Conservation (phyloP, 371 early-diverging fungal genomes). For the Mucor indicus region DNA sequence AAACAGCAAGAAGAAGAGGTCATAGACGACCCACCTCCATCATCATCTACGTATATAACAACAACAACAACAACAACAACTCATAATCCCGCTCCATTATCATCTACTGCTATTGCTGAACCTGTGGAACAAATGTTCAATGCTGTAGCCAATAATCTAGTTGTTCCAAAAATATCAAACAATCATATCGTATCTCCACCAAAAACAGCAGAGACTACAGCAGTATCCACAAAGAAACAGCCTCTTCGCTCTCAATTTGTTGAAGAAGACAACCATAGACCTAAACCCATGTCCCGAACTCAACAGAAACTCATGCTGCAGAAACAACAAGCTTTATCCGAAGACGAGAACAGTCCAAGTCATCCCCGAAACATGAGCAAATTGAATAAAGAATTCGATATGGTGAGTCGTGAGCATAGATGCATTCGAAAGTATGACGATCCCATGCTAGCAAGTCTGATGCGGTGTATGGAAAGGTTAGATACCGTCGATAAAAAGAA, state of each 20-base stretch:
- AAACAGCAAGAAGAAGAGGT: neutral
- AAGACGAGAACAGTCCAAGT: constrained; percentile 44
- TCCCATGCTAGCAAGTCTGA: constrained; percentile 38
- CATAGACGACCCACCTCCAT: neutral
- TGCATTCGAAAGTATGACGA: constrained; percentile 33
- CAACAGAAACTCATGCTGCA: constrained; percentile 53
- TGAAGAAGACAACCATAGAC: too few relatives aligned
- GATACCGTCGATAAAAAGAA: neutral
- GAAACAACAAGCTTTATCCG: constrained; percentile 44
- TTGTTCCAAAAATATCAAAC: constrained; percentile 19
- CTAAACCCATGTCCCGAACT: constrained; percentile 36
- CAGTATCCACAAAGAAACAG: constrained; percentile 4
- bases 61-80: neutral
- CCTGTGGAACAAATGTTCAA: constrained; percentile 37
- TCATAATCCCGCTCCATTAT: constrained; percentile 9
- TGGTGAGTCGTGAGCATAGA: constrained; percentile 42
- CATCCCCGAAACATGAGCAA: constrained; percentile 51
- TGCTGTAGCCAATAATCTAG: constrained; percentile 34
- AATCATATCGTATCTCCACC: too few relatives aligned
- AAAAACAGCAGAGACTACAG: neutral
- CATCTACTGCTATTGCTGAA: constrained; percentile 17
- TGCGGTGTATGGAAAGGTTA: constrained; percentile 19
- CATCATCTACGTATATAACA: neutral
- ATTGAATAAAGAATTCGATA: constrained; percentile 47
- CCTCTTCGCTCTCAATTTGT: constrained; percentile 18